Percentiles rank a stretch among this genome's conserved stretches.
These are phyloP conservation scores for Metarhizium rileyi DNA, from an alignment of 2,329 filamentous ascomycete genomes.

Conservation along the genomic window DNA sequence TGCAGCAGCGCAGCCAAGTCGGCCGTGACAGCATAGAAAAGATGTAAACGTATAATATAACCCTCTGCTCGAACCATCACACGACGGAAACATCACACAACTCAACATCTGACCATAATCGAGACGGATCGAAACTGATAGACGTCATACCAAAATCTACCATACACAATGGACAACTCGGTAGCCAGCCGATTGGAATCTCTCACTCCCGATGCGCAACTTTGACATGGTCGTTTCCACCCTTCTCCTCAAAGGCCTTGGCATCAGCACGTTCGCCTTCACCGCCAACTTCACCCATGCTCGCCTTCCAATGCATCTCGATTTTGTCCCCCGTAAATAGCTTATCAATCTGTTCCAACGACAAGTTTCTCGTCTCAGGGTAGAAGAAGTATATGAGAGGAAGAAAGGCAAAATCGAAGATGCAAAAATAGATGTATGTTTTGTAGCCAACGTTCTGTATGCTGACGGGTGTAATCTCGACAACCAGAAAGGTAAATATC, in stretches of 20 bases:
- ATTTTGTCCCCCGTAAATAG: constrained; percentile 24
- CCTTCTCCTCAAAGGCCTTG: not conserved
- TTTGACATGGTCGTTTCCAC: not conserved
- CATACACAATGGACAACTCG: too few species aligned
- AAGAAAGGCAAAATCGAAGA: constrained; percentile 28
- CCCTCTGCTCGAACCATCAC: too few species aligned
- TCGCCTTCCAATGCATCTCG: constrained; percentile 20
- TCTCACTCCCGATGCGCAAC: not conserved
- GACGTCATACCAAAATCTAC: not conserved
- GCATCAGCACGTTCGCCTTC: constrained; percentile 12
- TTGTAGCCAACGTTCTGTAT: constrained; percentile 27
- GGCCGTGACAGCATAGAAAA: too few species aligned
- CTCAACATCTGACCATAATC: too few species aligned
- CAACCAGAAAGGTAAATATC: constrained; percentile 26
- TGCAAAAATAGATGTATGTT: constrained; percentile 28
- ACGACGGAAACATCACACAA: too few species aligned
- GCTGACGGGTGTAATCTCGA: constrained; percentile 27
- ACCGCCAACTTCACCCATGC: constrained; percentile 20
- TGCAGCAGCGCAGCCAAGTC: not conserved
- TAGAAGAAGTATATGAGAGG: constrained; percentile 39
- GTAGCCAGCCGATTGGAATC: not conserved
- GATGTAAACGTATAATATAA: too few species aligned
- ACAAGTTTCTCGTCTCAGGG: constrained; percentile 36
- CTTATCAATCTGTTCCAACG: constrained; percentile 39
- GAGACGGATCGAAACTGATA: too few species aligned